Base-by-base conservation (phyloP, 768 basidiomycete genomes). In the Russula vinacea region DNA sequence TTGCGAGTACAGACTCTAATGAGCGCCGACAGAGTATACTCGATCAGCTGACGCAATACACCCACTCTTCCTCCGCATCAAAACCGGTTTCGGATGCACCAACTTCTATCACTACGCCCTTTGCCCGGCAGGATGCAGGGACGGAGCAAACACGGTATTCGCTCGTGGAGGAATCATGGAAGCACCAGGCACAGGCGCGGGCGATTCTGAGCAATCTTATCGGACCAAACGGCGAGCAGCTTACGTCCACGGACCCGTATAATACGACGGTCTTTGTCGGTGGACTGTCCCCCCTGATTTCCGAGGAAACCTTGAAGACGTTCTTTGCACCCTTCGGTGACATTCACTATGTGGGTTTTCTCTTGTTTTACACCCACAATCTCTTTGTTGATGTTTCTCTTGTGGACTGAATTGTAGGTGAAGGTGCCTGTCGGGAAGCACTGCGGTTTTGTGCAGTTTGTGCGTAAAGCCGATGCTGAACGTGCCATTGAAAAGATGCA, bases 181-280 rank as follows among this genome's bases (percentile, higher is more conserved):
- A 90, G 73, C 90, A 91, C 68, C 88, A 91, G 58, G 86, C 86
- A 1, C 91, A 92, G 73, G 90, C 90, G 50, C 84, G 89, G 7
- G 89, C 90, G 2, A 90, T 92, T 62, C 76, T 93, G 62, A 88
- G 89, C 13, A 92, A 90, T 70, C 76, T 92, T 22, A 90, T 93
- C 47, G 91, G 92, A 24, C 90, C 89, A 0, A 91, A 92, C 66
- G 92, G 90, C 62, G 88, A 92, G 76, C 86, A 91, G 74, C 78
- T 93, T 67, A 91, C 90, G 33, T 90, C 89, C 26, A 91, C 88
- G 24, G 94, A 96, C 71, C 94, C 94, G n/a, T 93, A 94, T 71
- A 97, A 96, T 71, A 95, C 94, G 16, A 97, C 94, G 2, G 94
- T 93, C 6, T 97, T 97, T 67, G 94, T 97, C 22, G 94, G 94